Conservation (phyloP, 352 stramenopile genomes). For the Thalassiosira pacifica region DNA sequence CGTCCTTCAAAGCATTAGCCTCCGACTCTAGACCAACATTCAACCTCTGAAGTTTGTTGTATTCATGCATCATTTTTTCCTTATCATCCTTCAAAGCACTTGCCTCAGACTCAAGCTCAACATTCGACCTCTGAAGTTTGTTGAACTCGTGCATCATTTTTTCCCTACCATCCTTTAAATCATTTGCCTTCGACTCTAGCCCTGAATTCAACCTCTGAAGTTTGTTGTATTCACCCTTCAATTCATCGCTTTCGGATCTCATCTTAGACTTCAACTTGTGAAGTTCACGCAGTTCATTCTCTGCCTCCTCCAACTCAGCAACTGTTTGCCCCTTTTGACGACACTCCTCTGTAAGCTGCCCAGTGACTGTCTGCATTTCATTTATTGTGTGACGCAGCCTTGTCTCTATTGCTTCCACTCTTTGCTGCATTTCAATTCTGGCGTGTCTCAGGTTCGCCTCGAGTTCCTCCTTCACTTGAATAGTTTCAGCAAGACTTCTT, state of each 20-base stretch:
- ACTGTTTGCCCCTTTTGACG: constrained; percentile 26
- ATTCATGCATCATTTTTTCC: no score
- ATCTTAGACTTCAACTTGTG: neutral
- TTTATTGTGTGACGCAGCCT: constrained; percentile 11
- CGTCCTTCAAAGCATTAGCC: constrained; percentile 24
- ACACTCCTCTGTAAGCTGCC: constrained; percentile 21
- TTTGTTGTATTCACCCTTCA: constrained; percentile 8
- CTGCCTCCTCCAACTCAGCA: constrained; percentile 24
- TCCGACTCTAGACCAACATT: constrained; percentile 29
- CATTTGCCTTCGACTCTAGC: constrained; percentile 19
- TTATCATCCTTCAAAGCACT: constrained; percentile 35
- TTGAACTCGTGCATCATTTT: no score
- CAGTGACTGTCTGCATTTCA: constrained; percentile 14
- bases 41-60: constrained; percentile 12
- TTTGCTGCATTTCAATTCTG: no score
- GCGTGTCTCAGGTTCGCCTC: no score
- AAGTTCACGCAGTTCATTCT: no score
- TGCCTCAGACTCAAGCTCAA: constrained; percentile 21
- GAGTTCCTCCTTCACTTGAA: no score
- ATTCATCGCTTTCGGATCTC: constrained; percentile 17
- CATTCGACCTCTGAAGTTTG: constrained; percentile 20
- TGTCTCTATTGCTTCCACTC: constrained; percentile 7
- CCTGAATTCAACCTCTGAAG: constrained; percentile 16
- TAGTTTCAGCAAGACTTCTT: no score
- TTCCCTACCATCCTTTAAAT: constrained; percentile 36